These are phyloP conservation scores for Salix udensis DNA, from an alignment of 345 rosid species.

Conservation along the genomic window DNA sequence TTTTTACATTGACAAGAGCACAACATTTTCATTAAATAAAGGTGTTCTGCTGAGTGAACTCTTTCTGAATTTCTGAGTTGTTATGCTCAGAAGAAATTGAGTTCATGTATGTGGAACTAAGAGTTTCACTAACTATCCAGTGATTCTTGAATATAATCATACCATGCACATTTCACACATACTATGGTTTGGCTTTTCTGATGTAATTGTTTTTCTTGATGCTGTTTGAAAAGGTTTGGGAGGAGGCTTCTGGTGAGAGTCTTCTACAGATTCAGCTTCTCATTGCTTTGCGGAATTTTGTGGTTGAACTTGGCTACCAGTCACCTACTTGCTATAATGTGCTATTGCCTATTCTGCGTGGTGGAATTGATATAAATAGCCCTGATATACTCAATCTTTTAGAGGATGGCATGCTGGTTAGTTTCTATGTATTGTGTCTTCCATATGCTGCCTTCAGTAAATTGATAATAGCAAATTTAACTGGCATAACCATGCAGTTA, in stretches of 20 bases:
- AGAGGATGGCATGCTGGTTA: constrained; percentile 91
- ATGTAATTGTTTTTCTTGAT: background rate
- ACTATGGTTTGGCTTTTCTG: background rate
- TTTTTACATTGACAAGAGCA: background rate
- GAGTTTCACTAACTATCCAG: background rate
- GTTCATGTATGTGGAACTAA: background rate
- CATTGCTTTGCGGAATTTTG: constrained; percentile 84
- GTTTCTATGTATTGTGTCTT: background rate
- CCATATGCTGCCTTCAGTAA: background rate
- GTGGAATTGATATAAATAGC: constrained; percentile 77
- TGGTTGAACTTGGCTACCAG: constrained; percentile 82
- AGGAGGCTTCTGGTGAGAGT: constrained; percentile 92
- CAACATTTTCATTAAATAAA: background rate
- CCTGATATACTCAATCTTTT: constrained; percentile 92
- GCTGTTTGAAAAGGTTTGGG: constrained; percentile 71
- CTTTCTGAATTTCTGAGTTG: background rate
- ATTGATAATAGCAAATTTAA: constrained; percentile 13
- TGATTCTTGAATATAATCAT: background rate
- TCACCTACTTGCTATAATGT: constrained; percentile 73
- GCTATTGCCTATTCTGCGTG: constrained; percentile 80
- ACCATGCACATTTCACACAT: background rate
- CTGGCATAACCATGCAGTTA: constrained; percentile 52
- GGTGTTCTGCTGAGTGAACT: background rate
- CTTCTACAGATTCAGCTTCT: constrained; percentile 97
- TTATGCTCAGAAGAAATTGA: background rate